Evolutionary conservation across 2,329 filamentous ascomycete species (phyloP).

Genomic region (Epichloe hybrida): DNA sequence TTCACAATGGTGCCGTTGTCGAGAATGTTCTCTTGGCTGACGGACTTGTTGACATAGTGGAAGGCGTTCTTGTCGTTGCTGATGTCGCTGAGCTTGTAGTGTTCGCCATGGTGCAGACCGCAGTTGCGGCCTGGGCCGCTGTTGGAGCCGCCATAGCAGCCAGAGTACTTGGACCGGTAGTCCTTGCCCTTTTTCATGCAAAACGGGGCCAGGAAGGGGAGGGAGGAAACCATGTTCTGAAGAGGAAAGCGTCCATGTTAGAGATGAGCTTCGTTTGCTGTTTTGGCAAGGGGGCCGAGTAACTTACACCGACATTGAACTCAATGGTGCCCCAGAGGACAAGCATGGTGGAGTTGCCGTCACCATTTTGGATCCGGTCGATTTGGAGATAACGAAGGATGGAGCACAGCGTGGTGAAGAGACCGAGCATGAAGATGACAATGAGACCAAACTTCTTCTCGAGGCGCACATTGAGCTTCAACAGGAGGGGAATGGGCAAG

Average conservation of each 20-base stretch:
- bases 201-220: slow-evolving; percentile 31
- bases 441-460: slow-evolving; percentile 37
- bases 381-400: slow-evolving; percentile 39
- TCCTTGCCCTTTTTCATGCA: slow-evolving; percentile 28
- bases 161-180: slow-evolving; percentile 25
- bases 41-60: slow-evolving; percentile 12
- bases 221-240: slow-evolving; percentile 32
- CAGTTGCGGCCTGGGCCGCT: slow-evolving; percentile 12
- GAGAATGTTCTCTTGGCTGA: slow-evolving; percentile 28
- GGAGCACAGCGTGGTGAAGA: slow-evolving; percentile 42
- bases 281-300: neutral
- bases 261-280: neutral
- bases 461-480: slow-evolving; percentile 32
- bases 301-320: slow-evolving; percentile 40
- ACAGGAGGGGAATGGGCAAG: slow-evolving; percentile 35
- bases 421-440: slow-evolving; percentile 36
- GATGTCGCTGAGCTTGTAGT: slow-evolving; percentile 26
- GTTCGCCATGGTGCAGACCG: slow-evolving; percentile 15
- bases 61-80: slow-evolving; percentile 19
- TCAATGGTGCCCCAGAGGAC: slow-evolving; percentile 44
- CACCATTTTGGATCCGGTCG: slow-evolving; percentile 31
- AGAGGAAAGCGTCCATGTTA: neutral
- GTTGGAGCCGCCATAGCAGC: slow-evolving; percentile 11
- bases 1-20: slow-evolving; percentile 24
- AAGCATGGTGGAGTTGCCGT: slow-evolving; percentile 42